A percentile compares a stretch with the other conserved stretches of the same genome.
phyloP scores from a whole-genome alignment of 192 early-diverging fungal species.

The Rhizophagus clarus region DNA sequence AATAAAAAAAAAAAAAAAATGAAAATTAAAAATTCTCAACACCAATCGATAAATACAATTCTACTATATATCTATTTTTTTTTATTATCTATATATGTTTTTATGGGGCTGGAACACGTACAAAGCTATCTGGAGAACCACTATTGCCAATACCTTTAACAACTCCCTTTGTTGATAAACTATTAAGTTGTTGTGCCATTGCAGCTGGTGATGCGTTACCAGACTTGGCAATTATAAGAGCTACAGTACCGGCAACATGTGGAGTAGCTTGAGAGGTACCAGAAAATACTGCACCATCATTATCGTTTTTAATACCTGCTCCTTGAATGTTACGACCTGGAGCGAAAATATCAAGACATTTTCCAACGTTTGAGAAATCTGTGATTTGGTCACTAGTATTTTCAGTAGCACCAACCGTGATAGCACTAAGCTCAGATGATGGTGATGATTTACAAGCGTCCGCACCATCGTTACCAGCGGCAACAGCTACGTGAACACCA shows the following conservation, averaged over 20 bases:
- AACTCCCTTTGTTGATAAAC: not conserved
- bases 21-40: no score
- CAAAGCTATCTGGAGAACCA: not conserved
- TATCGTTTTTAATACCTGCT: constrained; percentile 62
- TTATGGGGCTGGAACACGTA: not conserved
- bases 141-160: not conserved
- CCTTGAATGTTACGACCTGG: constrained; percentile 71
- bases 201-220: not conserved
- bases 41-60: no score
- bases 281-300: constrained; percentile 78
- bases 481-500: constrained; percentile 73
- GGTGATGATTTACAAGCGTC: constrained; percentile 72
- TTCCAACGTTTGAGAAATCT: constrained; percentile 81
- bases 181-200: not conserved
- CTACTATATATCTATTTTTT: no score
- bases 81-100: not conserved
- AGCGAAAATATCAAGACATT: constrained; percentile 93
- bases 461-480: constrained; percentile 69
- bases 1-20: no score
- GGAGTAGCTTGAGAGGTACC: constrained; percentile 92
- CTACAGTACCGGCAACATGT: constrained; percentile 84
- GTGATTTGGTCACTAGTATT: constrained; percentile 72
- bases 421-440: constrained; percentile 47
- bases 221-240: constrained; percentile 36
- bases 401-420: constrained; percentile 85